Percentiles rank a stretch among this genome's conserved stretches.
Conservation (phyloP, 2,329 filamentous ascomycete species). For the Botrytis elliptica region DNA sequence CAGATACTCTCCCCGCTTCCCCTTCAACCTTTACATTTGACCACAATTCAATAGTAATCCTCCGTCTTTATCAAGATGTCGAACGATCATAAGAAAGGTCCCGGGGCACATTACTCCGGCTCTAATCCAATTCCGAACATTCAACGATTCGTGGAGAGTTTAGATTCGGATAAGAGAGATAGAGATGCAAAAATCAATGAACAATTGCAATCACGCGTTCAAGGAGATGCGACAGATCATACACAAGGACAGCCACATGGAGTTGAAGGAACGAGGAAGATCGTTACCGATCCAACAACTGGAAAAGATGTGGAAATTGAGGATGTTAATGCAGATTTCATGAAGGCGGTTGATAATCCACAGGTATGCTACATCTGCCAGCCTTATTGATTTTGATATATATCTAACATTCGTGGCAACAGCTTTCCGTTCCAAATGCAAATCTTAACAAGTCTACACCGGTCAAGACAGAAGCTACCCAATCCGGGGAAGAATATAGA, state of each 20-base stretch:
- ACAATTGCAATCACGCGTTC: conserved; percentile 39
- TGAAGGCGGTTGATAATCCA: conserved; percentile 70
- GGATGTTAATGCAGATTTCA: conserved; percentile 69
- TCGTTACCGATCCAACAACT: conserved; percentile 84
- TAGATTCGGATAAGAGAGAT: conserved; percentile 76
- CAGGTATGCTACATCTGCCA: conserved; percentile 48
- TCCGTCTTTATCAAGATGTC: conserved; percentile 10
- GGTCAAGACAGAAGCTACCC: conserved; percentile 66
- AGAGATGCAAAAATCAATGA: conserved; percentile 72
- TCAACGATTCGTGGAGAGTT: conserved; percentile 54
- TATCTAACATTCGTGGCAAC: conserved; percentile 5
- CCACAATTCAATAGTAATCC: neutral
- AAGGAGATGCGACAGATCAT: conserved; percentile 46
- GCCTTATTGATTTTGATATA: conserved; percentile 2
- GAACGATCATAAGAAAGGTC: conserved; percentile 22
- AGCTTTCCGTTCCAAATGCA: conserved; percentile 85
- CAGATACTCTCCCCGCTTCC: neutral
- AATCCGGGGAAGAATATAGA: conserved; percentile 78
- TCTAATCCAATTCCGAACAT: conserved; percentile 33
- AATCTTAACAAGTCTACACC: conserved; percentile 76
- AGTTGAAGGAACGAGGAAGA: conserved; percentile 49
- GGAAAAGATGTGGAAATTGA: conserved; percentile 84
- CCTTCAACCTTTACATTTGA: neutral
- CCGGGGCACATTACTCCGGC: conserved; percentile 28
- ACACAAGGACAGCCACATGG: conserved; percentile 39